Conservation (phyloP, 2,329 filamentous ascomycete genomes). For the Aureobasidium sp. region DNA sequence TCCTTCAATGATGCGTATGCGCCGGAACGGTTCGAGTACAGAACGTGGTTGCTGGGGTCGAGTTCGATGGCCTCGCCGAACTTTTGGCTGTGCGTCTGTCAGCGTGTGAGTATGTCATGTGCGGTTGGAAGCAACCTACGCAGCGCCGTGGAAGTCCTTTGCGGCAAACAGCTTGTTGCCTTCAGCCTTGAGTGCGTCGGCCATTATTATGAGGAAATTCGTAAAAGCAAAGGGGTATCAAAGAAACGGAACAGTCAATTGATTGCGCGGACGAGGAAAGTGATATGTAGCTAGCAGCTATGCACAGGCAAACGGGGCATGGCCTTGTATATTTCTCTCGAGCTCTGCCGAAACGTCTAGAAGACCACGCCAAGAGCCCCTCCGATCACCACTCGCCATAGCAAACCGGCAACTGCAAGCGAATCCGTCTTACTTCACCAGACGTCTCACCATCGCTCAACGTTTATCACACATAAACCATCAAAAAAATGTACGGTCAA, state of each 20-base stretch:
- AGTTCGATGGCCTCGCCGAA: slow-evolving; percentile 89
- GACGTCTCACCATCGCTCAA: neutral
- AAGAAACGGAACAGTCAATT: slow-evolving; percentile 8
- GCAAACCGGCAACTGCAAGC: neutral
- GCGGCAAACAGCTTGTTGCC: slow-evolving; percentile 98
- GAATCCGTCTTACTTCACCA: neutral
- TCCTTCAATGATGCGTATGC: slow-evolving; percentile 83
- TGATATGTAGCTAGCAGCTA: neutral
- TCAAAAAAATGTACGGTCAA: slow-evolving; percentile 8
- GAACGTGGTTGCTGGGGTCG: slow-evolving; percentile 85
- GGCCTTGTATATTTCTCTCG: neutral
- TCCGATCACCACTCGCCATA: neutral
- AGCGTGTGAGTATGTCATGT: slow-evolving; percentile 17
- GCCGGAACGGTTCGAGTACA: slow-evolving; percentile 94
- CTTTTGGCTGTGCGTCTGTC: slow-evolving; percentile 60
- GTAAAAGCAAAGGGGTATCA: slow-evolving; percentile 12
- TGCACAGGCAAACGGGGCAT: neutral
- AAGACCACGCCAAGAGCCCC: neutral
- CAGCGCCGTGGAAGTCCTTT: slow-evolving; percentile 92
- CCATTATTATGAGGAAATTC: slow-evolving; percentile 35
- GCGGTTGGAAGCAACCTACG: slow-evolving; percentile 56
- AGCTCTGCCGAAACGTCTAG: neutral
- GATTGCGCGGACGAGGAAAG: neutral
- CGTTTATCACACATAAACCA: neutral
- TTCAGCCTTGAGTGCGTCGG: slow-evolving; percentile 84